These are phyloP conservation scores for Metarhizium album DNA, from an alignment of 2,329 filamentous ascomycete species.

Conservation along the genomic window DNA sequence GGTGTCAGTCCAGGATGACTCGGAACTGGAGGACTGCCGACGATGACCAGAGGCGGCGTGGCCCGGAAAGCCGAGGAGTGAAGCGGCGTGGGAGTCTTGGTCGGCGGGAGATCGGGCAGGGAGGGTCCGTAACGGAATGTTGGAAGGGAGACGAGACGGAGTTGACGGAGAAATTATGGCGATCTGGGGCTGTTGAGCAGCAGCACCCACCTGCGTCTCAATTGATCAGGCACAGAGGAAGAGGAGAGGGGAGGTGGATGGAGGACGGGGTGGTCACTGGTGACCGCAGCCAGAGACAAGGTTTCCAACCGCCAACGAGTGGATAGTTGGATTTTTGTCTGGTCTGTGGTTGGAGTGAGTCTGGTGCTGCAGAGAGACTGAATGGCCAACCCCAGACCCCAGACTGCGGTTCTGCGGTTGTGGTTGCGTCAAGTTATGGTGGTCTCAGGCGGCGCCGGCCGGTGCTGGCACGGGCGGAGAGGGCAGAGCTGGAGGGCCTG, in stretches of 20 bases:
- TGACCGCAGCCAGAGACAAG: constrained; percentile 15
- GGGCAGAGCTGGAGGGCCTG: no score
- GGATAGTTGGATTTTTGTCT: neutral
- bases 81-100: constrained; percentile 29
- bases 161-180: constrained; percentile 77
- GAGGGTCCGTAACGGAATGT: constrained; percentile 79
- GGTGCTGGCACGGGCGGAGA: no score
- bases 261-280: constrained; percentile 17
- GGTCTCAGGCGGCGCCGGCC: no score
- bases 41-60: constrained; percentile 31
- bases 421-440: no score
- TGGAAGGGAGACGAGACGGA: constrained; percentile 60
- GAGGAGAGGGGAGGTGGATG: constrained; percentile 14
- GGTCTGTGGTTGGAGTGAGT: no score
- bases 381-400: no score
- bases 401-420: no score
- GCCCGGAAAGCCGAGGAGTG: constrained; percentile 21
- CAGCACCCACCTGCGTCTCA: constrained; percentile 53
- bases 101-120: constrained; percentile 27
- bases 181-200: constrained; percentile 64
- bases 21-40: constrained; percentile 46
- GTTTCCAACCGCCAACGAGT: constrained; percentile 6
- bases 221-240: constrained; percentile 24
- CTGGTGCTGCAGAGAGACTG: no score
- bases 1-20: constrained; percentile 82